These are phyloP conservation scores for Epichloe typhina DNA, from an alignment of 2,329 filamentous ascomycete genomes.

Conservation along the genomic window DNA sequence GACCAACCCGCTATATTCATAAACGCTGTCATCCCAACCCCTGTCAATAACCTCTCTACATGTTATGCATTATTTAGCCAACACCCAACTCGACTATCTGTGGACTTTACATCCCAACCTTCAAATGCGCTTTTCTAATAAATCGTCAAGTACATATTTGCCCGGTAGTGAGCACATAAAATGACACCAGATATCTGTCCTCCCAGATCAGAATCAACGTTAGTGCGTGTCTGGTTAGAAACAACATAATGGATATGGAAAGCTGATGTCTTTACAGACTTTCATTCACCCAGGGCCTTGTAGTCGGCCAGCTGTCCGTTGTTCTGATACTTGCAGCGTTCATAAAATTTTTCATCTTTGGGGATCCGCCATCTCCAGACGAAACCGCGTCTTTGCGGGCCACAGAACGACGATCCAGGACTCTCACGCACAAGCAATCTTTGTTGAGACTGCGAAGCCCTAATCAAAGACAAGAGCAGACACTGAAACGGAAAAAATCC, in stretches of 20 bases:
- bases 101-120: no score
- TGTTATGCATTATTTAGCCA: not conserved
- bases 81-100: not conserved
- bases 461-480: slow-evolving; percentile 26
- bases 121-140: not conserved
- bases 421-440: slow-evolving; percentile 63
- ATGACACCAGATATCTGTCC: slow-evolving; percentile 32
- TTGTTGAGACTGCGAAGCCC: slow-evolving; percentile 48
- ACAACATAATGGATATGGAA: not conserved
- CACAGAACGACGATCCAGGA: slow-evolving; percentile 59
- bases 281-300: slow-evolving; percentile 86
- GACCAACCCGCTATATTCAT: not conserved
- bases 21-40: not conserved
- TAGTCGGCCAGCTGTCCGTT: slow-evolving; percentile 86
- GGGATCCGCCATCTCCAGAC: slow-evolving; percentile 76
- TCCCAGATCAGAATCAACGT: slow-evolving; percentile 32
- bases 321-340: slow-evolving; percentile 85
- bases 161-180: not conserved
- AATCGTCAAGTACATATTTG: not conserved
- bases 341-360: slow-evolving; percentile 99
- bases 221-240: slow-evolving; percentile 12
- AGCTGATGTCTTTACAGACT: slow-evolving; percentile 29
- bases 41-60: not conserved
- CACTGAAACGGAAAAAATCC: slow-evolving; percentile 53
- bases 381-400: slow-evolving; percentile 64